Base-by-base conservation (phyloP, 139 green algal species). In the Monoraphidium neglectum region DNA sequence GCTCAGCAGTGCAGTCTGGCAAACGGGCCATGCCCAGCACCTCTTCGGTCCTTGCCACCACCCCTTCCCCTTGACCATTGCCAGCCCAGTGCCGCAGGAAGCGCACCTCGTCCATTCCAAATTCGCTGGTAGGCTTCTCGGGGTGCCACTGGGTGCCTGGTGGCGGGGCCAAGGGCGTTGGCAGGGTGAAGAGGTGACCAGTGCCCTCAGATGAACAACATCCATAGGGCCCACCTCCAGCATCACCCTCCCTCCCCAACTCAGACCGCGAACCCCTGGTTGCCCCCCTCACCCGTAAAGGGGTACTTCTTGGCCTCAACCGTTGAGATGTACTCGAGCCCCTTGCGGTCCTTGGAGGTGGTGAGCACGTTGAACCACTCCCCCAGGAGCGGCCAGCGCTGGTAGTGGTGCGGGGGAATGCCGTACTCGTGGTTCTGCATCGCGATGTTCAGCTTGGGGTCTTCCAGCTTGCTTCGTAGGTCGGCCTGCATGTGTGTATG, bases 61-160 rank as follows among this genome's bases (percentile, higher is more conserved):
- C 49, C 13, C 15, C 49, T 26, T 26, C 15, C 13, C 16, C 15
- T 57, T 13, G 15, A 16, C 49, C 16, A 13, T 26, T 16, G 81
- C 1, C 56, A 78, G 38, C 91, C 87, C 26, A 59, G 79, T n/a
- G n/a, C n/a, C n/a, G n/a, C n/a, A n/a, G n/a, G n/a, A n/a, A n/a
- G n/a, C n/a, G n/a, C 60, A 96, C 87, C 13, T 89, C 89, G 51
- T 95, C 87, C n/a, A 90, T 91, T 73, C 84, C 86, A 85, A 96
- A 96, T 81, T 96, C 92, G 64, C 79, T 94, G 21, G 91, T 90
- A 26, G 92, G 91, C 86, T 95, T 96, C 87, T 96, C 92, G 2
- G 91, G 91, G 86, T 96, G 91, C 91, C 91, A 96, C 80, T 96
- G 91, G 5, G 86, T 88, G 74, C 84, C 78, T 84, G 74, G 32